These are phyloP conservation scores for Taphrina betulina DNA, from an alignment of 1,139 yeast genomes.

Conservation along the genomic window DNA sequence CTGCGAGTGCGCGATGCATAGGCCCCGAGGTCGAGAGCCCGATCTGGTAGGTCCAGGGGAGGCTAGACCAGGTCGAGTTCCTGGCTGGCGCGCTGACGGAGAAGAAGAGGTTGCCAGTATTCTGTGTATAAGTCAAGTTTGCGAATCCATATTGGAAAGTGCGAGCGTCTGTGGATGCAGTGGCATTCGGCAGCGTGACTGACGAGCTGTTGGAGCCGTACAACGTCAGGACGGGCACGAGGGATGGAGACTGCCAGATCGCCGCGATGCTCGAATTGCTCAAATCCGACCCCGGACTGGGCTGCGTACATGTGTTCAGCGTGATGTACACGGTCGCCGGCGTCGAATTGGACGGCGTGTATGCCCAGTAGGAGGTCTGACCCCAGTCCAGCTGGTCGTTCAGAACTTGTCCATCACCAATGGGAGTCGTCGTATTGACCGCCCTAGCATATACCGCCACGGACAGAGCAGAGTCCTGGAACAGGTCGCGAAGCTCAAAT, in stretches of 20 bases:
- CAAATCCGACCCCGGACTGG: conserved; percentile 2
- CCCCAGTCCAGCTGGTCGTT: conserved; percentile 20
- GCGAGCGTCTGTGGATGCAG: background rate
- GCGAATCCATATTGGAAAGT: conserved; percentile 20
- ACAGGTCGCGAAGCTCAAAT: too few species aligned
- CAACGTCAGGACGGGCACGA: conserved; percentile 3
- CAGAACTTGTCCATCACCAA: conserved; percentile 16
- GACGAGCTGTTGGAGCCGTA: conserved; percentile 7
- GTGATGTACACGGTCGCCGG: conserved; percentile 7
- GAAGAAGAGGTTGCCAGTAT: background rate
- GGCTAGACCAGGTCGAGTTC: conserved; percentile 18
- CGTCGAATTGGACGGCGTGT: conserved; percentile 10
- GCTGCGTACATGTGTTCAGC: conserved; percentile 29
- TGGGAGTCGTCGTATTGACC: conserved; percentile 16
- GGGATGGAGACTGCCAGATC: background rate
- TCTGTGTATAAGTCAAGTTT: conserved; percentile 6
- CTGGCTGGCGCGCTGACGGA: conserved; percentile 13
- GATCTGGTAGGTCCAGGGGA: conserved; percentile 16
- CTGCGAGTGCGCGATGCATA: conserved; percentile 20
- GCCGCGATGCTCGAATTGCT: background rate
- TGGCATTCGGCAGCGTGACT: conserved; percentile 21
- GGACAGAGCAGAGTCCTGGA: too few species aligned
- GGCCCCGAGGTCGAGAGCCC: conserved; percentile 21
- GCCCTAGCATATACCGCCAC: conserved; percentile 13
- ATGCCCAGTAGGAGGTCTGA: conserved; percentile 7